Evolutionary conservation across 2,329 filamentous ascomycete genomes (phyloP).

Genomic region (Tolypocladium tropicale): DNA sequence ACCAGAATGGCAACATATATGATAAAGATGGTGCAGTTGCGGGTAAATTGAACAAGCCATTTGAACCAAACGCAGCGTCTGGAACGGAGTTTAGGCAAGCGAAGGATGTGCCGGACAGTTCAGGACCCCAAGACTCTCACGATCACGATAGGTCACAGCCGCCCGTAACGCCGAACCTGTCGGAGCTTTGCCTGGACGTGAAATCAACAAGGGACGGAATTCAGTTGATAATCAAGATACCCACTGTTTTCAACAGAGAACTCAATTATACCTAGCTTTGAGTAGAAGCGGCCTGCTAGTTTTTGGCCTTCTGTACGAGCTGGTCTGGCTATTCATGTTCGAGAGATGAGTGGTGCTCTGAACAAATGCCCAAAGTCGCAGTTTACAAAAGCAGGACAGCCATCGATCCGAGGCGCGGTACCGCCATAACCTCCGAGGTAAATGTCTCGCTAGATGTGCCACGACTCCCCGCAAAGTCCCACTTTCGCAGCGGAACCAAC

Average conservation of each 20-base stretch:
- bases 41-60: slow-evolving; percentile 44
- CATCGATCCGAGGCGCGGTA: too few species aligned
- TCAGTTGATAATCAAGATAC: slow-evolving; percentile 46
- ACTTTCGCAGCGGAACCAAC: background rate
- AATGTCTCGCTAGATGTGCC: background rate
- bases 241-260: slow-evolving; percentile 42
- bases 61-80: background rate
- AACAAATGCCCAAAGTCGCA: too few species aligned
- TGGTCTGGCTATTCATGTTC: too few species aligned
- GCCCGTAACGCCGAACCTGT: slow-evolving; percentile 28
- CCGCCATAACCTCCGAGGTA: too few species aligned
- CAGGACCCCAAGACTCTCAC: slow-evolving; percentile 12
- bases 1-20: slow-evolving; percentile 46
- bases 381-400: too few species aligned
- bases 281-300: background rate
- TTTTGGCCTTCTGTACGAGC: background rate
- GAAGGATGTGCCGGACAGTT: background rate
- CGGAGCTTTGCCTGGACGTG: slow-evolving; percentile 46
- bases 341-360: too few species aligned
- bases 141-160: slow-evolving; percentile 21
- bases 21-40: slow-evolving; percentile 47
- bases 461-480: background rate
- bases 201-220: slow-evolving; percentile 48
- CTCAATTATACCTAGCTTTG: background rate
- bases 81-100: background rate